Evolutionary conservation across 306 rosid species (phyloP), one percentile per base, ranked within the genome.

Genomic region (Canavalia ensiformis): DNA sequence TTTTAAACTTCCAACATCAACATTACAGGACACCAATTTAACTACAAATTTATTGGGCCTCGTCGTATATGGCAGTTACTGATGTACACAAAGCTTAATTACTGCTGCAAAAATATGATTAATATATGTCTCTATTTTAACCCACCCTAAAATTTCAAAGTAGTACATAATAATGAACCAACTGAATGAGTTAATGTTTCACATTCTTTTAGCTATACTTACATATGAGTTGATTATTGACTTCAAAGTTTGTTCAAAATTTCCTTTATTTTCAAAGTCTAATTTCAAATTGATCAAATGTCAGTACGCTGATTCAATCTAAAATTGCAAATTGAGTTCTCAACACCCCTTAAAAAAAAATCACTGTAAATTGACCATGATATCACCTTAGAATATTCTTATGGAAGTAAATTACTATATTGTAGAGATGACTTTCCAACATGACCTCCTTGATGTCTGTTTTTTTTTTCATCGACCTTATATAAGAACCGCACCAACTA

Each of bases 251-350:
- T 2, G 4, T 34, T 49, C 8, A 68, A 45, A 49, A 5, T 51
- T 63, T n/a, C 3, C 45, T 11, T 35, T 39, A 4, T 51, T 2
- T 68, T 63, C 39, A 68, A 82, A 55, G n/a, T 52, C 68, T 13
- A 67, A 37, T 46, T 66, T 82, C 74, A 33, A 37, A 37, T 58
- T 31, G 66, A 46, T 8, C 73, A 75, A 68, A 11, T 46, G 62
- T n/a, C n/a, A n/a, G n/a, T n/a, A n/a, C n/a, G n/a, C n/a, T n/a
- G n/a, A n/a, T n/a, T 33, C 50, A 28, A 30, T 33, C 31, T 7
- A 35, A 42, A 62, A 18, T 34, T 69, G 59, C 74, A 35, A 76
- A 58, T 57, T 29, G 33, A 56, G 58, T 75, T 44, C 68, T 67
- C 30, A 25, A 44, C 31, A 0, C 34, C 33, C 8, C 37, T 1